Conservation (phyloP, 768 basidiomycete genomes). For the Lactarius evosmus region DNA sequence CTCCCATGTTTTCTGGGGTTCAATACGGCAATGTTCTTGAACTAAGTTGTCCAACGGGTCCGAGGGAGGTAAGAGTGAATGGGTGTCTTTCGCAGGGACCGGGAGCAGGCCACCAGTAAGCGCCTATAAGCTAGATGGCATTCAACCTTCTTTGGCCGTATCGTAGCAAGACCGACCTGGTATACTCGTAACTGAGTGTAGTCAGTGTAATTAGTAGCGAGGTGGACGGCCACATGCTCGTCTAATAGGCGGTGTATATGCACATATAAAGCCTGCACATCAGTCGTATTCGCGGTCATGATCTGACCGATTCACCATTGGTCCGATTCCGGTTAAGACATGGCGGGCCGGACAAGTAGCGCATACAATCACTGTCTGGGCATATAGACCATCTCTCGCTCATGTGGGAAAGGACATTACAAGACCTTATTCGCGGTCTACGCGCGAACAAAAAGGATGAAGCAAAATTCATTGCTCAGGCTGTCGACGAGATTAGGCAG, state of each 20-base stretch:
- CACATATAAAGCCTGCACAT: constrained; percentile 7
- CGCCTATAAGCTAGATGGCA: background rate
- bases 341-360: background rate
- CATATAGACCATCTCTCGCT: constrained; percentile 25
- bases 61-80: constrained; percentile 19
- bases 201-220: constrained; percentile 18
- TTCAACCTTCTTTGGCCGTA: constrained; percentile 1
- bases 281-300: constrained; percentile 1
- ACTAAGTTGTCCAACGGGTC: constrained; percentile 23
- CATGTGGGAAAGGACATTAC: constrained; percentile 97
- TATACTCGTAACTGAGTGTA: constrained; percentile 23
- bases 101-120: constrained; percentile 13
- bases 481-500: constrained; percentile 88
- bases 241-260: constrained; percentile 26
- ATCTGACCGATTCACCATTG: background rate
- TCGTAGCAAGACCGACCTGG: constrained; percentile 13
- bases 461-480: constrained; percentile 85
- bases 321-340: background rate
- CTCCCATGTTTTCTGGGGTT: constrained; percentile 6
- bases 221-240: constrained; percentile 19
- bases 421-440: constrained; percentile 92
- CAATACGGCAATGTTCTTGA: constrained; percentile 1
- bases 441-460: constrained; percentile 95
- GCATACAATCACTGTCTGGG: background rate
- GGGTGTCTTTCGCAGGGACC: constrained; percentile 18